Evolutionary conservation across 2,329 filamentous ascomycete genomes (phyloP), one percentile per base, ranked within the genome.

Genomic region (Scedosporium apiospermum): DNA sequence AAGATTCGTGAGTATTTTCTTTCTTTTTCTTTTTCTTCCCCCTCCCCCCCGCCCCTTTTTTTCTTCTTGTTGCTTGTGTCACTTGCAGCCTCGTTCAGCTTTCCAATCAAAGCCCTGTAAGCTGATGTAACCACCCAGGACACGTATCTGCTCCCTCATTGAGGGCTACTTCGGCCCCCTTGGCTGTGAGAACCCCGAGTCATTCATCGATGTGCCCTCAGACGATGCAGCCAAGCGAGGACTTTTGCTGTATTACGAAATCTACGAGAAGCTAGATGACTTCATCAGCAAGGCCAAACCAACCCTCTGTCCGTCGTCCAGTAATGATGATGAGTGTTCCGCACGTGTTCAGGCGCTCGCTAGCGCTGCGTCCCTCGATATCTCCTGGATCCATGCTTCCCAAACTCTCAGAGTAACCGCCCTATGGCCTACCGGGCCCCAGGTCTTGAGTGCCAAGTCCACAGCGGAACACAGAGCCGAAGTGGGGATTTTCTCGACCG

Each of bases 401-500:
- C 82, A 88, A 66, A 78, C 83, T 1, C 72, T 93, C 26, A 85
- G 84, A 55, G 64, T 92, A 7, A 88, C 85, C 1, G 85, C 82
- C 30, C 78, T 86, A 61, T 95, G 87, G 86, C 77, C 82, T 1
- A 75, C 80, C 61, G 69, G 69, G 41, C 66, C 68, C 18, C 78
- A 78, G 38, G 68, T 69, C 2, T 65, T 85, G 18, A 69, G 71
- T 1, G 76, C 80, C 12, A 70, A 76, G 16, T 70, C 75, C 0
- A 75, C 75, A 6, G 68, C 73, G 0, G 70, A 75, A 1, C 79
- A 85, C 58, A 83, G 88, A 58, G 82, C 91, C 4, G 93, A 98
- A 72, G 84, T 97, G 21, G 93, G 93, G 16, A 82, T 97, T 51
- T 77, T 98, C 63, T 85, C 84, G 5, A 87, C 92, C 66, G 76